Base-by-base conservation (phyloP, 140 eudicot genomes). In the Senecio squalidus region DNA sequence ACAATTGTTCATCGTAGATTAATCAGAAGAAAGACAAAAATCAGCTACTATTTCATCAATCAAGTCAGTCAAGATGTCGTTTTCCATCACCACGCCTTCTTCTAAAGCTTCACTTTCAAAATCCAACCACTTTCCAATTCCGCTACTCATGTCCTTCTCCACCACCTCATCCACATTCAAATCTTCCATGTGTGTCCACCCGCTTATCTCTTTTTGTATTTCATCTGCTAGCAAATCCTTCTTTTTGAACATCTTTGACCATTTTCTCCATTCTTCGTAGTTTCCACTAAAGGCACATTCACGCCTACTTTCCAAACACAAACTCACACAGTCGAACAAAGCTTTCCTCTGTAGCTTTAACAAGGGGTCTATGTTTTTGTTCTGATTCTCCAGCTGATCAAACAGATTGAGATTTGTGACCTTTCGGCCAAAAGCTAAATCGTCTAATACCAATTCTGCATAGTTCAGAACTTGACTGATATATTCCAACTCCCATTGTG, bases 141-240 rank as follows among this genome's bases (percentile, higher is more conserved):
- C 79, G 39, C 53, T 72, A 64, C 96, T 84, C 98, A 92, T 92
- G 15, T 92, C 96, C 70, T 66, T 81, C 24, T 87, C 95, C 36
- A 92, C 96, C 63, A 84, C 79, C 66, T 87, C 98, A 46, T 92
- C 98, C 65, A 82, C 89, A 78, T 76, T 72, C 71, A 87, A 36
- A 51, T 84, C 95, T 57, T 69, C 91, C 83, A 71, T 80, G 68
- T 69, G 75, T 30, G 61, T 69, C 86, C 72, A 79, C 5, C 84
- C 30, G 14, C 67, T 36, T 33, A 92, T 79, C 52, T 84, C 96
- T 40, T 74, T 81, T 21, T 73, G 81, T 64, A 87, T 58, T 27
- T 82, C 89, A 59, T 71, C 86, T 0, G 89, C 91, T 66, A 92
- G 63, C 60, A 56, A 61, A 16, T 78, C 76, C 44, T 68, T 73